Conservation (phyloP, 169 alveolate species). For the Cryptosporidium xiaoi region DNA sequence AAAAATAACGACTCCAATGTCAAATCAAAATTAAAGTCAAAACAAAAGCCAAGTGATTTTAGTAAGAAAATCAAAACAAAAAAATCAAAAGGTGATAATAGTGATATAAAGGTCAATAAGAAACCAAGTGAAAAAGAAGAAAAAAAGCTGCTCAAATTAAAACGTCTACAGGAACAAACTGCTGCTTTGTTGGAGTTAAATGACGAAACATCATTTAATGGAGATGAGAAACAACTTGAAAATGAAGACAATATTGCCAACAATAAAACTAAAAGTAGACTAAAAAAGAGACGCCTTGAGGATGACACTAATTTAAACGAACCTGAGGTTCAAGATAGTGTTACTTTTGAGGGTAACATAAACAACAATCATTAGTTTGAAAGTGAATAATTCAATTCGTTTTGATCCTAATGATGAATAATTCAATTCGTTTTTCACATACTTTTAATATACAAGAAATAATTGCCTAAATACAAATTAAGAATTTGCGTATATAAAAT, state of each 20-base stretch:
- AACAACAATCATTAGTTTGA: no score
- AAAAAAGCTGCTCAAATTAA: conserved; percentile 32
- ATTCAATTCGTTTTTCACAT: no score
- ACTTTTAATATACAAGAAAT: no score
- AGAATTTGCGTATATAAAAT: no score
- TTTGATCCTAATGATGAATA: no score
- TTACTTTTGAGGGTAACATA: no score
- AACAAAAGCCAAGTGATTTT: background rate
- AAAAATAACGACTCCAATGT: background rate
- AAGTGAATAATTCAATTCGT: no score
- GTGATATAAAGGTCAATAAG: background rate
- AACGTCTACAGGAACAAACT: conserved; percentile 49
- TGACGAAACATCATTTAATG: background rate
- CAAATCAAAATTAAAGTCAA: background rate
- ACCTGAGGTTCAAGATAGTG: background rate
- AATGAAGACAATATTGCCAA: background rate
- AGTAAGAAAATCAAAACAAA: background rate
- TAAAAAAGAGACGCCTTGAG: conserved; percentile 47
- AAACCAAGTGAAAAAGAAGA: conserved; percentile 13
- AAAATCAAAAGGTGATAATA: background rate
- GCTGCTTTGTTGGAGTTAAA: conserved; percentile 10
- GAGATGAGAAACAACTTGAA: background rate
- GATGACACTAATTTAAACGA: background rate
- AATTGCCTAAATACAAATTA: no score
- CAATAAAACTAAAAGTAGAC: conserved; percentile 11